Percentiles rank a stretch among this genome's conserved stretches.
Evolutionary conservation across 306 rosid species (phyloP).

Genomic region (Oemleria cerasiformis): DNA sequence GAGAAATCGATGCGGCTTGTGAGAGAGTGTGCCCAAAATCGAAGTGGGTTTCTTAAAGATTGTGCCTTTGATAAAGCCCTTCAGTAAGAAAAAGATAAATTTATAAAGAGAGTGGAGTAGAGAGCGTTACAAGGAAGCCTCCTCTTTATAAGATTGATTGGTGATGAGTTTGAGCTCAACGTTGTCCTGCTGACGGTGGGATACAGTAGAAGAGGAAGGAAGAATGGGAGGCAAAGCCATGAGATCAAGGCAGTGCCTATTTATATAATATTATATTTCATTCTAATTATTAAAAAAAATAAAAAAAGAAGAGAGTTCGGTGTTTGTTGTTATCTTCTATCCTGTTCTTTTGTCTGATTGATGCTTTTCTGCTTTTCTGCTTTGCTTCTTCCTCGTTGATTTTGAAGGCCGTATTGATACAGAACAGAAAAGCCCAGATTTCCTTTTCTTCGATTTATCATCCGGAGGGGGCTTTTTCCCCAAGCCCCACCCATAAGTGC

Average conservation of each 20-base stretch:
- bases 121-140: constrained; percentile 26
- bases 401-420: neutral
- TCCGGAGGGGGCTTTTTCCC: neutral
- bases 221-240: neutral
- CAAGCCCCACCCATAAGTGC: constrained; percentile 10
- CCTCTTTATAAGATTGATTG: constrained; percentile 11
- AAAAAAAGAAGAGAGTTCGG: neutral
- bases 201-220: neutral
- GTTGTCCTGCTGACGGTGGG: neutral
- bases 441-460: neutral
- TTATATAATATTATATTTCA: neutral
- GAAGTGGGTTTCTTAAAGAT: neutral
- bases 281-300: neutral
- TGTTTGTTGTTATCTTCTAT: neutral
- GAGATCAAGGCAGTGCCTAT: constrained; percentile 4
- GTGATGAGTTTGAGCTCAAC: neutral
- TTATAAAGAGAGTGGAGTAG: neutral
- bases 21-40: neutral
- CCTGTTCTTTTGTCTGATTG: too few relatives aligned
- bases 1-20: constrained; percentile 10
- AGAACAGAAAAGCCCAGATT: constrained; percentile 3
- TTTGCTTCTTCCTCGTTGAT: neutral
- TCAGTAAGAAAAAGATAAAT: neutral
- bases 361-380: neutral
- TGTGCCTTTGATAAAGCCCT: constrained; percentile 15